These are phyloP conservation scores for Eimeria brunetti DNA, from an alignment of 169 alveolate genomes.

Conservation along the genomic window DNA sequence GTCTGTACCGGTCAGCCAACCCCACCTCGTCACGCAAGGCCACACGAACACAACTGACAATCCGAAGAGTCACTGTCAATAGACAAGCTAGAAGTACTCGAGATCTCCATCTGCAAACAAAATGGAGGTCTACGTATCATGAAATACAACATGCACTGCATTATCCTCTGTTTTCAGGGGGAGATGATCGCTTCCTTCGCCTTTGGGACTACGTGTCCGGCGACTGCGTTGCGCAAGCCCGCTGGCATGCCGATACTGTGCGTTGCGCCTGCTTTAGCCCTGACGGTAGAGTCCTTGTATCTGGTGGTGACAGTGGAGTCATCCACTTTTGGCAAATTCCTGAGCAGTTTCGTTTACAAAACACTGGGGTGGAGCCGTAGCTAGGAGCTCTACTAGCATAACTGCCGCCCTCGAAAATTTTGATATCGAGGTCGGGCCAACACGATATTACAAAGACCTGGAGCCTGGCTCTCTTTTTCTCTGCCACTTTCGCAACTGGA, in stretches of 20 bases:
- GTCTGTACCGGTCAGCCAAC: constrained; percentile 66
- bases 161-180: constrained; percentile 84
- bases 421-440: not conserved
- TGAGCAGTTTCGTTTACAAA: constrained; percentile 26
- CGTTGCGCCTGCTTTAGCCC: constrained; percentile 86
- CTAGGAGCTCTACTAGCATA: not conserved
- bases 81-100: not conserved
- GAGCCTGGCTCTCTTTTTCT: not conserved
- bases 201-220: constrained; percentile 95
- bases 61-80: not conserved
- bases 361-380: not conserved
- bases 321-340: constrained; percentile 84
- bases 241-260: constrained; percentile 76
- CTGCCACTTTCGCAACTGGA: not conserved
- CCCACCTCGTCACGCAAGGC: not conserved
- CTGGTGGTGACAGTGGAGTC: constrained; percentile 92
- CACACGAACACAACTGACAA: not conserved
- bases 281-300: constrained; percentile 86
- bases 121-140: not conserved
- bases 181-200: constrained; percentile 91
- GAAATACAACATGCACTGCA: not conserved
- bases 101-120: not conserved
- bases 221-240: constrained; percentile 57
- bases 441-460: not conserved
- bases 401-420: not conserved